Evolutionary conservation across 176 grass and related monocot species (phyloP), one percentile per base, ranked within the genome.

Genomic region (Miscanthus lutarioriparius): DNA sequence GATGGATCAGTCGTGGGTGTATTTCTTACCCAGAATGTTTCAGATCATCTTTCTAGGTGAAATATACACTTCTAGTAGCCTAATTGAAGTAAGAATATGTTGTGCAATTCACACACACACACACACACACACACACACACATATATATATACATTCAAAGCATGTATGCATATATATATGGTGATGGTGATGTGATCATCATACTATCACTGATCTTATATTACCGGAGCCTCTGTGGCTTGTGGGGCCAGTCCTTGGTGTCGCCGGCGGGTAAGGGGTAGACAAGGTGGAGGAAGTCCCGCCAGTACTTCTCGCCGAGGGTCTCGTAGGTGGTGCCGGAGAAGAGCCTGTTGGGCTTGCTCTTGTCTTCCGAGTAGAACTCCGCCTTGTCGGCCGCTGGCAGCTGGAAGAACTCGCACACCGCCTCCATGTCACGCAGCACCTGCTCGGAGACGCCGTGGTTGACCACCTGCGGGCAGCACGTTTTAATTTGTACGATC

Each of bases 11-110:
- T 97, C 28, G 94, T 97, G 49, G 91, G 91, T 23, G 94, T 97
- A 77, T 97, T 93, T 85, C 94, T 97, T 75, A 97, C 94, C 61
- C 94, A 97, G 85, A 97, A 97, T 81, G 94, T 97, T 80, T 91
- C 91, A 2, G 94, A 97, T 83, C 91, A 91, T 97, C 94, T 97
- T 86, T 97, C 94, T 65, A 97, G 94, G 94, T 96, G 80, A 85
- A 53, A 80, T 81, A 20, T 51, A 67, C 77, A 78, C 36, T 83
- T 88, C 65, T 74, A 30, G 15, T 74, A 30, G 15, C 78, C 38
- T 36, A 48, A 48, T 80, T 83, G 22, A 82, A 77, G 36, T 61
- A 37, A 74, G 41, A 49, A 67, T 72, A 70, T 27, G 71, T 20
- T 7, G 70, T 30, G 28, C n/a, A n/a, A n/a, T n/a, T n/a, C n/a